A percentile compares a stretch with the other conserved stretches of the same genome.
Conservation (phyloP, 805 yeast genomes). For the Metschnikowia amazonensis region DNA sequence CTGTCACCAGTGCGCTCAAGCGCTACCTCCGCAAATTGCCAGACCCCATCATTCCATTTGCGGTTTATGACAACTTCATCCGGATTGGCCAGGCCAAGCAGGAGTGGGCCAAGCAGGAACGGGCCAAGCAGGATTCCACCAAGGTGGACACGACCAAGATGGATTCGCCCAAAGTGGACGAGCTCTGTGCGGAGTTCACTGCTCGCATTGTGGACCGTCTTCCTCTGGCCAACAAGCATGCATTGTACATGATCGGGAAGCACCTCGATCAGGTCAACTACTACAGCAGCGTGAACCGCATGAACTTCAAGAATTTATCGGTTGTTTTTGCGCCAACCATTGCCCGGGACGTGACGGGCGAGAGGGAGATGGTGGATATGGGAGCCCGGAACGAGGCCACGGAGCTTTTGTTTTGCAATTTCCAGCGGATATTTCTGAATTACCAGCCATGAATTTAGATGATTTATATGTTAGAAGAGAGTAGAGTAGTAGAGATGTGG, state of each 20-base stretch:
- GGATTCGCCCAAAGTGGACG: no score
- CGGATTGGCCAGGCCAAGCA: constrained; percentile 31
- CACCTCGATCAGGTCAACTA: constrained; percentile 64
- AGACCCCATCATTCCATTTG: constrained; percentile 75
- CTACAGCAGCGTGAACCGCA: constrained; percentile 58
- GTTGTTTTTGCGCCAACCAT: constrained; percentile 95
- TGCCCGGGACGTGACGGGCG: constrained; percentile 73
- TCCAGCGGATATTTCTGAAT: constrained; percentile 32
- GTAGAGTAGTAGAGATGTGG: no score
- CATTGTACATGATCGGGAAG: constrained; percentile 51
- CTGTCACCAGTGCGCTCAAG: constrained; percentile 81
- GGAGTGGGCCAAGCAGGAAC: constrained; percentile 14
- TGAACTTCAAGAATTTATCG: constrained; percentile 79
- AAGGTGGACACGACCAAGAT: no score
- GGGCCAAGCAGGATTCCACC: background rate
- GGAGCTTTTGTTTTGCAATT: constrained; percentile 61
- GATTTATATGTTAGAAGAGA: no score
- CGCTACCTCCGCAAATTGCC: constrained; percentile 82
- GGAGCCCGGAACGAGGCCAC: constrained; percentile 72
- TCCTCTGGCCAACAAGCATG: constrained; percentile 64
- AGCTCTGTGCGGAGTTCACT: constrained; percentile 40
- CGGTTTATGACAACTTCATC: constrained; percentile 63
- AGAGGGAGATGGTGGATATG: constrained; percentile 82
- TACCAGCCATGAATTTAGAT: background rate
- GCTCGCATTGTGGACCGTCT: constrained; percentile 44